Base-by-base conservation (phyloP, 2,329 filamentous ascomycete species). In the Hymenoscyphus occultus region DNA sequence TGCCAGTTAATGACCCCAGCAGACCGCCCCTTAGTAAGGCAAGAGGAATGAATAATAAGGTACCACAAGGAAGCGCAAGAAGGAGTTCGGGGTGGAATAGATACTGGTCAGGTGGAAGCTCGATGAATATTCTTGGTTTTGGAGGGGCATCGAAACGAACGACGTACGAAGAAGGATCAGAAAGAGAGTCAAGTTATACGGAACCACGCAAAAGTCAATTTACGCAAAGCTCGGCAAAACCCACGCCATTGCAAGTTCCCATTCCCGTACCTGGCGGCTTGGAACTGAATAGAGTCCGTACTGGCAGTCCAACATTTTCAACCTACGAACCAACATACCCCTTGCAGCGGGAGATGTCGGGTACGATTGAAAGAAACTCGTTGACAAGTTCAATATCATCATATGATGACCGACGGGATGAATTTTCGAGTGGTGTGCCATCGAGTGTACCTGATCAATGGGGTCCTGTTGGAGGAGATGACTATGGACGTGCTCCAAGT, bases 101-200 rank as follows among this genome's bases (percentile, higher is more conserved):
- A 62, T 92, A 92, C 77, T 92, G 90, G 84, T 90, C 89, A 14
- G 89, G 88, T 60, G 90, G 89, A 62, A 90, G 88, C 69, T 84
- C 87, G 7, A 78, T 89, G 64, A 88, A 89, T 72, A 84, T 89
- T 31, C 79, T 90, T 7, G 87, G 86, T 14, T 84, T 87, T 61
- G 58, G 62, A 59, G 85, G 84, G 10, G 45, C 16, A 14, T 77
- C 74, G 60, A 77, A 77, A 63, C 74, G 75, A 61, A 76, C 73
- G 42, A 78, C 78, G 40, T 78, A 81, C n/a, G 79, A 74, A 22
- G 87, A 83, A 3, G 84, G 86, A 40, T 77, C 76, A 14, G 72
- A 74, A 56, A 65, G 67, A 59, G 73, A 76, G 16, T 87, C 85
- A 60, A 80, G 78, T 28, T 88, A 88, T 73, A 85, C 84, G 1